A percentile compares a stretch with the other conserved stretches of the same genome.
Conservation (phyloP, 805 yeast species). For the Spencermartinsiella europaea region DNA sequence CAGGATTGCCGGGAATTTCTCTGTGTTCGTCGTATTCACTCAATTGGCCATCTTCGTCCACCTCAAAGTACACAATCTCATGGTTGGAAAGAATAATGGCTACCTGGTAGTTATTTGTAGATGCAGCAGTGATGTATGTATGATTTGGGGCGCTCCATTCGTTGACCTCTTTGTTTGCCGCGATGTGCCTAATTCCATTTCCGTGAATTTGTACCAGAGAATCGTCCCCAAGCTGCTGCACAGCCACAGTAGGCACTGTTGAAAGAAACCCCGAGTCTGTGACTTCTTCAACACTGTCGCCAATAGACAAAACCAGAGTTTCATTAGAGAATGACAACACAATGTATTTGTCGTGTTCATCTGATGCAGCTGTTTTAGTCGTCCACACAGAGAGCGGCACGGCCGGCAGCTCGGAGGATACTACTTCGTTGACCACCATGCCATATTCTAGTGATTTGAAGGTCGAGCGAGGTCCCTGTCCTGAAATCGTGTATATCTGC, state of each 20-base stretch:
- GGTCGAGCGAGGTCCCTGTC: constrained; percentile 37
- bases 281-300: constrained; percentile 75
- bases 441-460: constrained; percentile 53
- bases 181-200: constrained; percentile 61
- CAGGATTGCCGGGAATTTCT: constrained; percentile 46
- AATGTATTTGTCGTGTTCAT: constrained; percentile 55
- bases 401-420: constrained; percentile 70
- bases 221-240: constrained; percentile 58
- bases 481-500: constrained; percentile 39
- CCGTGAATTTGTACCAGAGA: constrained; percentile 70
- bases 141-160: constrained; percentile 88
- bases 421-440: constrained; percentile 54
- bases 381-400: constrained; percentile 61
- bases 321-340: constrained; percentile 60
- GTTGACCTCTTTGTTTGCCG: constrained; percentile 32
- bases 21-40: constrained; percentile 63
- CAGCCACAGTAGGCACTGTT: constrained; percentile 57
- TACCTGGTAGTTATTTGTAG: constrained; percentile 64
- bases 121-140: constrained; percentile 51
- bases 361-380: constrained; percentile 42
- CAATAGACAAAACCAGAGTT: constrained; percentile 70
- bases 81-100: constrained; percentile 65
- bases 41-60: constrained; percentile 58
- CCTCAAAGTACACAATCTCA: constrained; percentile 78
- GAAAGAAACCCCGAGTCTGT: constrained; percentile 56